Percentiles rank a stretch among this genome's conserved stretches.
Evolutionary conservation across 169 alveolate genomes (phyloP).

Genomic region (Plasmodium cynomolgi): DNA sequence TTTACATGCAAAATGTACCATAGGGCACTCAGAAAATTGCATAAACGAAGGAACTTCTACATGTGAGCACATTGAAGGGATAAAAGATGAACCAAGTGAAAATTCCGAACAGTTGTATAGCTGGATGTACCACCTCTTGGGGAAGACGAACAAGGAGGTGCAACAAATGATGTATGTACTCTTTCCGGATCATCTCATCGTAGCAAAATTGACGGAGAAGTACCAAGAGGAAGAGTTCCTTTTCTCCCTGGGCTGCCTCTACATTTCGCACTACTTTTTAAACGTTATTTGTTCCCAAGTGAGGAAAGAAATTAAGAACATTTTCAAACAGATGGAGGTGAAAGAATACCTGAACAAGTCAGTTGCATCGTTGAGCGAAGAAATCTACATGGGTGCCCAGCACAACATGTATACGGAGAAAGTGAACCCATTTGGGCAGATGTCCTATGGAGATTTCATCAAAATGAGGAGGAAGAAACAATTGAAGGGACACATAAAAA

Average conservation of each 20-base stretch:
- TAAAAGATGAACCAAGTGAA: neutral
- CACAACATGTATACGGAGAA: slow-evolving; percentile 47
- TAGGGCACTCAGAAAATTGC: neutral
- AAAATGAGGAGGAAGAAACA: slow-evolving; percentile 20
- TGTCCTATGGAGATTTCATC: slow-evolving; percentile 2
- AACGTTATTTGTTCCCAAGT: slow-evolving; percentile 45
- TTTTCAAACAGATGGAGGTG: slow-evolving; percentile 30
- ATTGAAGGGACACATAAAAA: slow-evolving; percentile 4
- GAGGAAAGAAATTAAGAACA: slow-evolving; percentile 55
- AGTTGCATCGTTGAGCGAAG: slow-evolving; percentile 12
- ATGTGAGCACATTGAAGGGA: neutral
- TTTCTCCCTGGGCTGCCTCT: slow-evolving; percentile 20
- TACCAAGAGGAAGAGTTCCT: slow-evolving; percentile 43
- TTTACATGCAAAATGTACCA: neutral
- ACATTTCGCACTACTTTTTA: slow-evolving; percentile 62
- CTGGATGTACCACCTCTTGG: neutral
- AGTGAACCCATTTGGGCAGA: slow-evolving; percentile 24
- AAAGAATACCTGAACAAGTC: slow-evolving; percentile 11
- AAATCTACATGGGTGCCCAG: slow-evolving; percentile 43
- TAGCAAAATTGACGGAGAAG: neutral
- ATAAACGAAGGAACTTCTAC: neutral
- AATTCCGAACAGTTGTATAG: neutral
- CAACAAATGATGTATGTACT: neutral
- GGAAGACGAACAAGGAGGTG: neutral
- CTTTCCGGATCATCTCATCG: slow-evolving; percentile 10